These are phyloP conservation scores for Colletotrichum magnum DNA, from an alignment of 2,329 filamentous ascomycete species.

Conservation along the genomic window DNA sequence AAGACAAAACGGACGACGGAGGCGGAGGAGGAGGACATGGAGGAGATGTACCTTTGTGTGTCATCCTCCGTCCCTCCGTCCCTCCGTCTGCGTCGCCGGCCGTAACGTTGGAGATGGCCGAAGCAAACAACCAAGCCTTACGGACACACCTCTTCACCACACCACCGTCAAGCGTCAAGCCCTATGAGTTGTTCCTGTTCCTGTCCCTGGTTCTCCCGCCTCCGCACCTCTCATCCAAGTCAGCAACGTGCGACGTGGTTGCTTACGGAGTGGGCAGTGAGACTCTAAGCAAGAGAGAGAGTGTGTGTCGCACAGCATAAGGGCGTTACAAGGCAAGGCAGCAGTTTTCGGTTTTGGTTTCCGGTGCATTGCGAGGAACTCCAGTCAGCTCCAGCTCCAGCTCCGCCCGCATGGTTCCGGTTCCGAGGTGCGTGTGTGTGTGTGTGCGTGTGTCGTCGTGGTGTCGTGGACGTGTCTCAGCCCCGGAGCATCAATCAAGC, in stretches of 20 bases:
- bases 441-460: no score
- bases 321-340: constrained; percentile 1
- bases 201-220: constrained; percentile 22
- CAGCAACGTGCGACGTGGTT: constrained; percentile 14
- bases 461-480: no score
- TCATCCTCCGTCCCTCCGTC: background rate
- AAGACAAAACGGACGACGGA: background rate
- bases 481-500: no score
- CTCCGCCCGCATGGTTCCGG: no score
- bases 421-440: no score
- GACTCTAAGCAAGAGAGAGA: background rate
- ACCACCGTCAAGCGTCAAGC: background rate
- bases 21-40: constrained; percentile 9
- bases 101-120: background rate
- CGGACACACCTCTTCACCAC: background rate
- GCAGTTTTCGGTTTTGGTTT: background rate
- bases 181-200: background rate
- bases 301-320: constrained; percentile 27
- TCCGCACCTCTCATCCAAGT: constrained; percentile 32
- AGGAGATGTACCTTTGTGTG: constrained; percentile 24
- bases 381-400: no score
- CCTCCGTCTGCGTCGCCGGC: constrained; percentile 1
- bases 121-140: no score
- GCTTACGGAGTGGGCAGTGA: constrained; percentile 20
- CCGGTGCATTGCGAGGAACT: no score